Evolutionary conservation across 495 filamentous ascomycete genomes (phyloP).

Genomic region (Penicillium canariense): DNA sequence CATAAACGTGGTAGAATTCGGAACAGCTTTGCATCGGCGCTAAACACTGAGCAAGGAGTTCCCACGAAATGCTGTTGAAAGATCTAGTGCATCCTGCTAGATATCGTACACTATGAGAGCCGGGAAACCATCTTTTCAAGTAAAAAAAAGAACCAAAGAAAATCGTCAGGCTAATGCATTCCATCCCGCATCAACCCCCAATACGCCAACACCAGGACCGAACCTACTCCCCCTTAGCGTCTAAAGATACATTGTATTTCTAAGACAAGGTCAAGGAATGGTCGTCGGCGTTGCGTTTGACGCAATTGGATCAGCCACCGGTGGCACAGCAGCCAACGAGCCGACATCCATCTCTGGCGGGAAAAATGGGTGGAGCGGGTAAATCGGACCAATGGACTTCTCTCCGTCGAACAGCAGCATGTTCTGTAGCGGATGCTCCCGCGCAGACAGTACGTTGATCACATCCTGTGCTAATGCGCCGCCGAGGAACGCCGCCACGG

Average conservation of each 20-base stretch:
- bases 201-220: background rate
- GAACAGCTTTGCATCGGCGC: background rate
- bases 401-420: constrained; percentile 89
- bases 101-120: constrained; percentile 2
- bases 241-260: background rate
- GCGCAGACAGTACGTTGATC: constrained; percentile 87
- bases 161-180: background rate
- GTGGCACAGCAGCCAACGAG: constrained; percentile 30
- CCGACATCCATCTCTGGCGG: constrained; percentile 34
- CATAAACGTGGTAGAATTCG: background rate
- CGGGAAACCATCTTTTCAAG: background rate
- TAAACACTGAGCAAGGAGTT: too few relatives aligned
- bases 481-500: constrained; percentile 85
- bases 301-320: constrained; percentile 32
- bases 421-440: constrained; percentile 95
- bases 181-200: background rate
- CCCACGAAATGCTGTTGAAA: too few relatives aligned
- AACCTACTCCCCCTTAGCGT: background rate
- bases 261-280: background rate
- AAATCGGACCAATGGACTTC: constrained; percentile 70
- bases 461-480: constrained; percentile 92
- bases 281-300: constrained; percentile 14
- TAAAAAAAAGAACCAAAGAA: background rate
- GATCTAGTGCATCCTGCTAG: background rate
- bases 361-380: constrained; percentile 74